These are phyloP conservation scores for Mycena maculata DNA, from an alignment of 768 basidiomycete genomes.

Conservation along the genomic window DNA sequence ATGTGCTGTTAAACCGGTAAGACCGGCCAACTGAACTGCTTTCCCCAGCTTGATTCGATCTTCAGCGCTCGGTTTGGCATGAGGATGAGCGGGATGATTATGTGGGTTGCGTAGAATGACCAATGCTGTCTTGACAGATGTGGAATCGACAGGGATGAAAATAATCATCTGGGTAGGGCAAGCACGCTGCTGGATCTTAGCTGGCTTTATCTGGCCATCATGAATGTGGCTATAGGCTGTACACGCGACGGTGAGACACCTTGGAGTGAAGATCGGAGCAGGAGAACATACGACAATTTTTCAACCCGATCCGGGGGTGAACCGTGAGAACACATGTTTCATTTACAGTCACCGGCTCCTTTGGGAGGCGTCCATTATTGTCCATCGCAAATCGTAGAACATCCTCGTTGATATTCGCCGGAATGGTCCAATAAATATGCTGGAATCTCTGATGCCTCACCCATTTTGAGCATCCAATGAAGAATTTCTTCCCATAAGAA, in stretches of 20 bases:
- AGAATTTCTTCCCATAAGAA: constrained; percentile 4
- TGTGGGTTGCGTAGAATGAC: constrained; percentile 3
- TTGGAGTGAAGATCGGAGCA: neutral
- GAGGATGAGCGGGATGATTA: constrained; percentile 20
- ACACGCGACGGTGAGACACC: no score
- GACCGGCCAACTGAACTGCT: constrained; percentile 13
- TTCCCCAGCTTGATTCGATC: neutral
- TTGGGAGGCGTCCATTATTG: constrained; percentile 6
- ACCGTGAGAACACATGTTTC: constrained; percentile 9
- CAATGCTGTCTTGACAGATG: neutral
- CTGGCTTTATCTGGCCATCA: neutral
- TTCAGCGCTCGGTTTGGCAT: constrained; percentile 15
- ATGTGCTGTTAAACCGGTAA: neutral
- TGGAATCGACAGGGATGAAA: constrained; percentile 1
- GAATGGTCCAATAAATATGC: constrained; percentile 13
- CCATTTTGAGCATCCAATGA: constrained; percentile 23
- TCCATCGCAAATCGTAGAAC: constrained; percentile 15
- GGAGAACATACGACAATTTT: constrained; percentile 4
- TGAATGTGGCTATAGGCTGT: constrained; percentile 15
- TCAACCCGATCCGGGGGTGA: constrained; percentile 11
- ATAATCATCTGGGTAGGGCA: constrained; percentile 11
- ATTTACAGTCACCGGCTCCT: neutral
- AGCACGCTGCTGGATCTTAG: neutral
- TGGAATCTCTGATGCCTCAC: neutral
- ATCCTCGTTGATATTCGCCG: constrained; percentile 16